Evolutionary conservation across 1,139 yeast species (phyloP).

Genomic region (Nakaseomyces nivariensis): DNA sequence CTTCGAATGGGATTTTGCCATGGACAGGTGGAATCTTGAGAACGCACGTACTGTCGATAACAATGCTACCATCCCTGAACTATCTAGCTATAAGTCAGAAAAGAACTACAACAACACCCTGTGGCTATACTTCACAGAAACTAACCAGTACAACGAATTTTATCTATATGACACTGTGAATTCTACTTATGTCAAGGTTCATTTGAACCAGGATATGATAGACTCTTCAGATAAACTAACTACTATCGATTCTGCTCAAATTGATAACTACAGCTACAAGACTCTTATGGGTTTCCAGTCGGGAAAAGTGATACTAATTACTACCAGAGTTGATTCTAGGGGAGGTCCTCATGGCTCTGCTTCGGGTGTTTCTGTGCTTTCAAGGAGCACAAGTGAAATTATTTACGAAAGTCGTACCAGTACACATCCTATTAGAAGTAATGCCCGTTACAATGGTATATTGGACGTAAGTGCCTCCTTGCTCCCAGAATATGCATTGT

Average conservation of each 20-base stretch:
- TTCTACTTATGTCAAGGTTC: not conserved
- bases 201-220: not conserved
- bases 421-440: not conserved
- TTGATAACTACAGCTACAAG: not conserved
- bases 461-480: slow-evolving; percentile 1
- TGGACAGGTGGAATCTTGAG: not conserved
- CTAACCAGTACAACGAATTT: not conserved
- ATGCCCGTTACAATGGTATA: not conserved
- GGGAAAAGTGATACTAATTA: not conserved
- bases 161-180: not conserved
- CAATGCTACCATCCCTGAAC: not conserved
- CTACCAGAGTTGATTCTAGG: not conserved
- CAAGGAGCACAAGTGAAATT: not conserved
- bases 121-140: not conserved
- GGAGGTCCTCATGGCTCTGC: not conserved
- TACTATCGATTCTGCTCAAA: not conserved
- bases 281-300: not conserved
- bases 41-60: not conserved
- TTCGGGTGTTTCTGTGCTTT: too few species aligned
- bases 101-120: not conserved
- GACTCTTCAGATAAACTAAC: not conserved
- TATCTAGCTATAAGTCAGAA: not conserved
- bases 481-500: slow-evolving; percentile 2
- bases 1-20: not conserved
- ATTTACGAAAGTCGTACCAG: slow-evolving; percentile 1